Evolutionary conservation across 1,284 basidiomycete species (phyloP), one percentile per base, ranked within the genome.

Genomic region (Cryptococcus sp.): DNA sequence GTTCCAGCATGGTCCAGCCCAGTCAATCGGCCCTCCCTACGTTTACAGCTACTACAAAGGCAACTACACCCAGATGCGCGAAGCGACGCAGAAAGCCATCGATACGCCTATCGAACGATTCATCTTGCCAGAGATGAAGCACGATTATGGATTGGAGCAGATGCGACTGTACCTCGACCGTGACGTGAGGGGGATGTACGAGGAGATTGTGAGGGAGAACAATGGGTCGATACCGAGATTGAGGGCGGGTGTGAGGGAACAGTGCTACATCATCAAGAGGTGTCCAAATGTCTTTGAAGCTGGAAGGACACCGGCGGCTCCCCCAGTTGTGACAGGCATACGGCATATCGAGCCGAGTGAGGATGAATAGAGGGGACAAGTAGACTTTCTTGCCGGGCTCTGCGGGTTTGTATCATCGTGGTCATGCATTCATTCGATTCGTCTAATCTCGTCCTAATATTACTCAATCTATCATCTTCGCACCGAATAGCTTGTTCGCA

Each of bases 1-100:
- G 7, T 31, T 31, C 5, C 71, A 73, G 48, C 68, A 71, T 47
- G 69, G 68, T 12, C 68, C 68, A 19, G 65, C 65, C 1, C 48
- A 57, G 16, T 42, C 43, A 1, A 45, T 71, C 19, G 69, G 68
- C 33, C 54, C 62, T 25, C 71, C 71, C 5, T 70, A 67, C 46
- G 68, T 66, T 10, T 72, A 72, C 51, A 50, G 53, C 4, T 69
- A 71, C 51, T 52, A 55, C n/a, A 34, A 45, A 5, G 22, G 50
- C 2, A 65, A 66, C 47, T 54, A 58, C 26, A 62, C 57, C 18
- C 46, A 57, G 22, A 37, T 67, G 23, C 19, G 54, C 11, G 48
- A 51, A 32, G 55, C 56, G 18, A 47, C 67, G 9, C 48, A 53
- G 16, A 43, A 37, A 41, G 66, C 66, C 2, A 51, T 63, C 24